These are phyloP conservation scores for Xylaria sp. DNA, from an alignment of 2,329 filamentous ascomycete genomes.

Conservation along the genomic window DNA sequence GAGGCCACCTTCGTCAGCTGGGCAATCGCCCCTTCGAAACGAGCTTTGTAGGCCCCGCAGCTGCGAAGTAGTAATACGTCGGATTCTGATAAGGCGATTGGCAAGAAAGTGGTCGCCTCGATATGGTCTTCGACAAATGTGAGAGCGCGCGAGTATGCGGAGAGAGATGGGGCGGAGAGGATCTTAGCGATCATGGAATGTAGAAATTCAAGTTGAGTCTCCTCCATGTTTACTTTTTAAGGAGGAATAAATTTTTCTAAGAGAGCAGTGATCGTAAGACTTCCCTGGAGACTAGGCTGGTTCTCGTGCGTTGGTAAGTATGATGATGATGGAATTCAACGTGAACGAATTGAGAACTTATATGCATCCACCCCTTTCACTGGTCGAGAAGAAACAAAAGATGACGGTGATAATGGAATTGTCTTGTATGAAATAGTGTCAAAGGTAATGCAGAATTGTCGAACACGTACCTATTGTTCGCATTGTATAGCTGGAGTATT, in stretches of 20 bases:
- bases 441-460: not conserved
- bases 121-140: conserved; percentile 7
- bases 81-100: not conserved
- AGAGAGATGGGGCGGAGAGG: not conserved
- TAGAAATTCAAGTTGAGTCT: not conserved
- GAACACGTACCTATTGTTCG: not conserved
- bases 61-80: not conserved
- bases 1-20: not conserved
- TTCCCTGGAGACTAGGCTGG: not conserved
- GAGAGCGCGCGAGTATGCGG: conserved; percentile 13
- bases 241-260: too few species aligned
- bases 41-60: not conserved
- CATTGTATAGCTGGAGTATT: not conserved
- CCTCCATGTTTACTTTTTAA: not conserved
- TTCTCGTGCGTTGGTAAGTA: not conserved
- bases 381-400: not conserved
- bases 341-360: not conserved
- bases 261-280: not conserved
- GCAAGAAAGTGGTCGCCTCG: not conserved
- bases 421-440: not conserved
- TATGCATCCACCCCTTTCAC: not conserved
- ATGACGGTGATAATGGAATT: not conserved
- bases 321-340: not conserved
- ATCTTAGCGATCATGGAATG: not conserved
- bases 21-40: not conserved